These are phyloP conservation scores for Pythium aquatile DNA, from an alignment of 352 stramenopile species.

Conservation along the genomic window DNA sequence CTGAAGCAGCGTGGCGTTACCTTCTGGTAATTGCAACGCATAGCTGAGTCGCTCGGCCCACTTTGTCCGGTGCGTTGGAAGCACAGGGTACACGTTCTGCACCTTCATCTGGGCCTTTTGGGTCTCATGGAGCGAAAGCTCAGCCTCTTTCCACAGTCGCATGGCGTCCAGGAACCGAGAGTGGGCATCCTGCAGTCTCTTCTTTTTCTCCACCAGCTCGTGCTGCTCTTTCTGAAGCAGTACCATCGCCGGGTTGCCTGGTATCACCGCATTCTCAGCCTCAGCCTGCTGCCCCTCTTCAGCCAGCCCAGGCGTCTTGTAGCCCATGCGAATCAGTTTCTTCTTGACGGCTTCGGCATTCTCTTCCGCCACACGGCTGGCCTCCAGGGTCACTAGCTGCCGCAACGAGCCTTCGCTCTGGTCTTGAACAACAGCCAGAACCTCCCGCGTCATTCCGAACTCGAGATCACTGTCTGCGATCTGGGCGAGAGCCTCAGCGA, in stretches of 20 bases:
- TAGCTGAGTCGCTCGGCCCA: slow-evolving; percentile 69
- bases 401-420: slow-evolving; percentile 47
- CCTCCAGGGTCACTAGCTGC: slow-evolving; percentile 40
- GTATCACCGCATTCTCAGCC: neutral
- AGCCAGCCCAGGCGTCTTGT: slow-evolving; percentile 27
- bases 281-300: neutral
- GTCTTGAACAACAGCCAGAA: slow-evolving; percentile 40
- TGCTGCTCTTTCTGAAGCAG: slow-evolving; percentile 58
- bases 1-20: slow-evolving; percentile 40
- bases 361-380: slow-evolving; percentile 35
- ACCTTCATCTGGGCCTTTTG: slow-evolving; percentile 50
- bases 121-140: slow-evolving; percentile 55
- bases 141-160: slow-evolving; percentile 70
- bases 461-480: slow-evolving; percentile 66
- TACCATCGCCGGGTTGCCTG: slow-evolving; percentile 35
- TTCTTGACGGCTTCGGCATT: slow-evolving; percentile 48
- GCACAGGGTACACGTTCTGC: slow-evolving; percentile 41
- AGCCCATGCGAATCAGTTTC: slow-evolving; percentile 65
- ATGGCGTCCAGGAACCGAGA: slow-evolving; percentile 59
- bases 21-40: slow-evolving; percentile 45
- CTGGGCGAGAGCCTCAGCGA: slow-evolving; percentile 55
- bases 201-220: slow-evolving; percentile 45
- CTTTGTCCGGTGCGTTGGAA: slow-evolving; percentile 45
- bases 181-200: slow-evolving; percentile 53
- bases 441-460: slow-evolving; percentile 43